Base-by-base conservation (phyloP, 2,329 filamentous ascomycete genomes). In the Fusarium setosum region DNA sequence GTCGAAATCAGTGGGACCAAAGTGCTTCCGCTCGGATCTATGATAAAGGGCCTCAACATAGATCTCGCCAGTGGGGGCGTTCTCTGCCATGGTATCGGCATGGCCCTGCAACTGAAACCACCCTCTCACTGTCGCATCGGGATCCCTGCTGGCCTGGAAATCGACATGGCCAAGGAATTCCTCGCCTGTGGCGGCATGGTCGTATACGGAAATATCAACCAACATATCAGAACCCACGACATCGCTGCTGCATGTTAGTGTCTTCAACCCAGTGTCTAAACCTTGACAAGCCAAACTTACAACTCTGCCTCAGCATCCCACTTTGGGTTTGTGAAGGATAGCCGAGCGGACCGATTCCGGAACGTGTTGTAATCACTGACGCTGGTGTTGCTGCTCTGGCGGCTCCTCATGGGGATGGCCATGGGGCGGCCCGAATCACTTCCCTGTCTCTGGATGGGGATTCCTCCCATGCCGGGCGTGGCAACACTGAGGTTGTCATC, bases 271-370 rank as follows among this genome's bases (percentile, higher is more conserved):
- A 2, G 15, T 4, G 17, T 17, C 20, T 21, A 2, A 11, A 9
- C 24, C 10, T 26, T n/a, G 5, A 23, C 17, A 29, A 17, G 21
- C 17, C n/a, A n/a, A 26, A 70, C 94, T 82, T 87, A 97, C 94
- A 99, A 99, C 48, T 93, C 87, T 34, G 95, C 94, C 75, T 97
- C 93, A 53, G 97, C 95, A 77, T 97, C 93, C 96, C 96, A 99
- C 72, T 93, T 93, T 1, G 96, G 95, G 76, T 92, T 92, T 8
- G 93, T 95, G 61, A 94, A 86, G 4, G 86, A 86, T 11, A 68
- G 54, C 59, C 83, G 81, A 5, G 75, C 83, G 55, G 87, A 84
- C 53, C 88, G 87, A 69, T 89, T 89, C 34, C 85, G 82, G 71
- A 87, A 86, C 2, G 83, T 83, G 66, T 80, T 84, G 69, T 85